phyloP scores from a whole-genome alignment of 1,284 basidiomycete genomes.

The Trichosporon sp. region DNA sequence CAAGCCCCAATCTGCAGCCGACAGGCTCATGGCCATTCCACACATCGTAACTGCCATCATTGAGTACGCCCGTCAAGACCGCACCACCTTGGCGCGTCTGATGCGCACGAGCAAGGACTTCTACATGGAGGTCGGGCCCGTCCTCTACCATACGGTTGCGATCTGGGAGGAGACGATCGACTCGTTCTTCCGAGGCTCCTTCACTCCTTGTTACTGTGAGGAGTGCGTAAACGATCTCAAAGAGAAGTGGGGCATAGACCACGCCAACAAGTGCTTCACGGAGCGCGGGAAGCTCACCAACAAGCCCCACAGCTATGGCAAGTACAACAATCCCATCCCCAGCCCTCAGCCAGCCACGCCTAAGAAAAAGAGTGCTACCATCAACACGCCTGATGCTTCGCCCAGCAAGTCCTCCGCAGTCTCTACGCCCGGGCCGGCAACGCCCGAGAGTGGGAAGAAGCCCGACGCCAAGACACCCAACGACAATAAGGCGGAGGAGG shows the following conservation, averaged over 20 bases:
- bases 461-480: background rate
- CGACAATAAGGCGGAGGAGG: background rate
- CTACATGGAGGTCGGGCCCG: slow-evolving; percentile 6
- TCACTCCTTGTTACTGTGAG: background rate
- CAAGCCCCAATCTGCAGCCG: background rate
- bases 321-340: background rate
- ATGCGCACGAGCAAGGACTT: slow-evolving; percentile 15
- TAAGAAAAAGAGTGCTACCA: background rate
- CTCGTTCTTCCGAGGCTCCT: background rate
- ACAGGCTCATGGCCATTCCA: background rate
- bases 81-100: slow-evolving; percentile 8
- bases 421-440: background rate
- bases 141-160: slow-evolving; percentile 13
- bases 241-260: background rate
- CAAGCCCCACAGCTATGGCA: background rate
- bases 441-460: too few relatives aligned
- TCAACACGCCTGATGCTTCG: background rate
- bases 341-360: background rate
- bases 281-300: background rate
- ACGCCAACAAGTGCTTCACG: background rate
- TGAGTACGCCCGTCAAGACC: slow-evolving; percentile 6
- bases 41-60: slow-evolving; percentile 11
- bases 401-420: background rate
- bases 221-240: background rate
- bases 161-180: slow-evolving; percentile 6